Base-by-base conservation (phyloP, 2,329 filamentous ascomycete genomes). In the Ceratocystis cubensis region DNA sequence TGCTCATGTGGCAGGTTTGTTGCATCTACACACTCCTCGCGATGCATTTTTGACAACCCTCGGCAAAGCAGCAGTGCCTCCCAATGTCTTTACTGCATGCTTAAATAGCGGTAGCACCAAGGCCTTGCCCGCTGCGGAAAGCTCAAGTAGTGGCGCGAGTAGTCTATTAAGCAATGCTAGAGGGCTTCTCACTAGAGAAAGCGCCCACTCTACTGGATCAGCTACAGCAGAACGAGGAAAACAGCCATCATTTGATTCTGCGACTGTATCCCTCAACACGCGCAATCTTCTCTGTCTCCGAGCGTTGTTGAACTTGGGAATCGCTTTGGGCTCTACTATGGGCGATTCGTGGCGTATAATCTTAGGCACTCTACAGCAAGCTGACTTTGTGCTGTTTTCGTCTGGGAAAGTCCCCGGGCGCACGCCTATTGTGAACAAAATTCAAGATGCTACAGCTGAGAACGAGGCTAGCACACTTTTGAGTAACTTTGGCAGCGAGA, bases 11-110 rank as follows among this genome's bases (percentile, higher is more conserved):
- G 91, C 94, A 48, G 95, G 94, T 4, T 79, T 99, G 61, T 77
- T 99, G 7, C 86, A 92, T 69, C 82, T 97, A 8, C 79, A 82
- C 13, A 96, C 93, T 0, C 92, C 94, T 0, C 82, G 94, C 70
- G 94, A 99, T 79, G 94, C 94, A 0, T 95, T 99, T 72, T 79
- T 99, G 44, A 97, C 94, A 0, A 96, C 93, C 0, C 78, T 99
- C 2, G 91, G 91, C 0, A 99, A 99, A 76, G 88, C 92, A 56
- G 91, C 94, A 6, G 89, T 97, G 1, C 94, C 94, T 2, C 85
- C 91, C 0, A 93, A 95, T 71, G 80, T 87, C 0, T 78, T 88
- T 53, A 84, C 82, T 17, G 83, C 83, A 1, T 86, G 82, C 66
- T 75, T 84, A 22, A 84, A 81, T 68, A 74, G 77, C 13, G 78